A percentile compares a stretch with the other conserved stretches of the same genome.
phyloP scores from a whole-genome alignment of 139 green algal species.

The Chlorella ohadii region DNA sequence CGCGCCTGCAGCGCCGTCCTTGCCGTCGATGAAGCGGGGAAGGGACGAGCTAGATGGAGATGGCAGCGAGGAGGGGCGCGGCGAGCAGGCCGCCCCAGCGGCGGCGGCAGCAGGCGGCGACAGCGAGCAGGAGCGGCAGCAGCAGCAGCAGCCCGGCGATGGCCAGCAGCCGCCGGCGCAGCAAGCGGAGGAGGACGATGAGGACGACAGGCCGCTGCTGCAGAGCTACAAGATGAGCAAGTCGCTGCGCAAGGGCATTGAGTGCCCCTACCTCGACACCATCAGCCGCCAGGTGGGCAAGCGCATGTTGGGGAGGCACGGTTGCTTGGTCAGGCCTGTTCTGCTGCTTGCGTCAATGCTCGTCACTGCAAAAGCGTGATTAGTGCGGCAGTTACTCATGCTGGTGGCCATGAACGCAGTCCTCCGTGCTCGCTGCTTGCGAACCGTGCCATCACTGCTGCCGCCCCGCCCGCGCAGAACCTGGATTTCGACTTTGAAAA shows the following conservation, averaged over 20 bases:
- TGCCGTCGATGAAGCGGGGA: conserved; percentile 7
- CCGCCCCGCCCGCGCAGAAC: conserved; percentile 56
- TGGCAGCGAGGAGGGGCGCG: neutral
- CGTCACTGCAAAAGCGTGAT: no score
- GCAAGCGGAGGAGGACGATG: conserved; percentile 24
- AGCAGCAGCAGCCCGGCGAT: conserved; percentile 9
- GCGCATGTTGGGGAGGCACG: neutral
- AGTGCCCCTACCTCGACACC: conserved; percentile 99
- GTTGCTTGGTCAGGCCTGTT: neutral
- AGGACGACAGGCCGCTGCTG: conserved; percentile 52
- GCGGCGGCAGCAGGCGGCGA: neutral
- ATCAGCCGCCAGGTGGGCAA: conserved; percentile 83
- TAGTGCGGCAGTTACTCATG: no score
- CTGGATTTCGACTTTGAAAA: conserved; percentile 99
- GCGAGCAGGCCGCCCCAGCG: neutral
- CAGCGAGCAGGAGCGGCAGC: neutral
- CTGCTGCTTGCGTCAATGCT: neutral
- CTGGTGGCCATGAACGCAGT: no score
- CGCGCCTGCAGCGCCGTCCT: neutral
- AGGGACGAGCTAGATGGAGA: neutral
- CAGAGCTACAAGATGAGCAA: conserved; percentile 25
- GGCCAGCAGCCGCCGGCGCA: conserved; percentile 13
- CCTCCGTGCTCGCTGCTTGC: no score
- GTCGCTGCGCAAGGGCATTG: conserved; percentile 65
- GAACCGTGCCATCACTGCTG: no score